Base-by-base conservation (phyloP, 164 flowering plant species). In the Chloranthus sessilifolius region DNA sequence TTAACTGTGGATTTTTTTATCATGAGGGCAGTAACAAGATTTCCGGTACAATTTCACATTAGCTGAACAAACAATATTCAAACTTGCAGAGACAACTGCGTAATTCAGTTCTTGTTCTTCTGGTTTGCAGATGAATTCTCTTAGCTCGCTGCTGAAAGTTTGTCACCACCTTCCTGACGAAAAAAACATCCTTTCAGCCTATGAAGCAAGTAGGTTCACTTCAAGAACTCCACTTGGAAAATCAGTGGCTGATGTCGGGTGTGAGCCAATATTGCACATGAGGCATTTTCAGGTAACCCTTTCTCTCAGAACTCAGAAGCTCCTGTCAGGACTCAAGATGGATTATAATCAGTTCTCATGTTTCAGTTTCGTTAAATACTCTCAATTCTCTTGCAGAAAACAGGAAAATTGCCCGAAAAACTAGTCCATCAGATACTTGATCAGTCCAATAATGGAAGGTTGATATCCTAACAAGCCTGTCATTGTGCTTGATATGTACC, bases 181-280 rank as follows among this genome's bases (percentile, higher is more conserved):
- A 27, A 60, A 59, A 46, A 56, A 58, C 28, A 30, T 17, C 21
- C 71, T 88, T 22, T 59, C 70, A 7, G 66, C 78, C 16, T 80
- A 81, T 58, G 71, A 79, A 66, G 96, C 99, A 14, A 80, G 69
- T 26, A 61, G 95, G 50, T 86, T 82, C 55, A 72, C 74, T 17
- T 40, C 63, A 39, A 74, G 45, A 28, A 94, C 95, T 5, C 82
- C 74, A 4, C 71, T 52, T 27, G 96, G 99, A 38, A 84, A 81
- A 53, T 61, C 71, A 8, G 70, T 92, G 38, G 94, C 99, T 33
- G 99, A 88, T 55, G 78, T 82, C 33, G 97, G 99, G 8, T 92
- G 99, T 56, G 95, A 92, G 49, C 99, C 99, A 27, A 86, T 92
- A 54, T 62, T 92, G 68, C 89, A 88, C 69, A 86, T 88, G 97